Base-by-base conservation (phyloP, 805 yeast genomes). In the Komagataella phaffii region DNA sequence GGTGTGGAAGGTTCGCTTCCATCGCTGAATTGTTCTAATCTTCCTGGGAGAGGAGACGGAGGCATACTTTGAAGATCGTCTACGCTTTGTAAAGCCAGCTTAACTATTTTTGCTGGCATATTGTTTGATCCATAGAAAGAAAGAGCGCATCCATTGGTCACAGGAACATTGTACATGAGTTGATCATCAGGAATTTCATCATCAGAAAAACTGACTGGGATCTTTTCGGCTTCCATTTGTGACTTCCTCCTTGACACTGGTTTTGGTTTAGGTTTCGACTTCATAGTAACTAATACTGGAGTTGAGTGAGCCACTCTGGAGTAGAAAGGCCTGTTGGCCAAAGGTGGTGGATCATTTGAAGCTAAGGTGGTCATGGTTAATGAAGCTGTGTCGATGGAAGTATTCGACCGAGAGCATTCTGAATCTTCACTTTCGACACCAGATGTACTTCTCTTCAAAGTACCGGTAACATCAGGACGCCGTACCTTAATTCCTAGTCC, bases 161-260 rank as follows among this genome's bases (percentile, higher is more conserved):
- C 69, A 7, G 83, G 83, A 8, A 78, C 79, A 55, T 77, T 77
- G 71, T 75, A 77, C 52, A 76, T 73, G 14, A 70, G 50, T 0
- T 72, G 64, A 52, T 70, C 72, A 45, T 67, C 73, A 1, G 62
- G 59, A 23, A 70, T 64, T 24, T 71, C 72, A 50, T 67, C 68
- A 53, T 68, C 72, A 3, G 53, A 49, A 44, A 44, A 44, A 19
- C n/a, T 17, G 17, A 44, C 46, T 12, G 12, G 10, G 12, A 44
- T 8, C 46, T 44, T 19, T 7, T 30, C 40, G 14, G 12, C 40
- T 44, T 44, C 46, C 17, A 17, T 10, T 12, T 44, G 46, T 10
- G 46, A 44, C n/a, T 44, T 18, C 23, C 23, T 17, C 19, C 46
- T 17, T 2, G 45, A 14, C 5, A 6, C 6, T 43, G 23, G 23